Evolutionary conservation across 805 yeast species (phyloP).

Genomic region (Schwanniomyces pseudopolymorphus): DNA sequence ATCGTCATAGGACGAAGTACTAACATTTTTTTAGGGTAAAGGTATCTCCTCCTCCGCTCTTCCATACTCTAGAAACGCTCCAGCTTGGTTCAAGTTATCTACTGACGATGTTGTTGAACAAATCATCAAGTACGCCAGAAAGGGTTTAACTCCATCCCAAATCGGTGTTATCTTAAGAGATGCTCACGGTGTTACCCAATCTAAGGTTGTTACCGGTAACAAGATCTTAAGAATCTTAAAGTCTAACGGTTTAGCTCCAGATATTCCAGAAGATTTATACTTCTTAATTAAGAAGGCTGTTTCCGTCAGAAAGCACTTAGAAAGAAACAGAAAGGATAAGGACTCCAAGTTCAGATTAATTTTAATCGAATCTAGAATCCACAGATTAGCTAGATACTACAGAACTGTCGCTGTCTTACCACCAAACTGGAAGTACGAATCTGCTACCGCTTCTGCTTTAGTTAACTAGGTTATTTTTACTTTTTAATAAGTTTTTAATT

Average conservation of each 20-base stretch:
- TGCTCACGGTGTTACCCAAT: slow-evolving; percentile 99
- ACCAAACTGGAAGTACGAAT: slow-evolving; percentile 99
- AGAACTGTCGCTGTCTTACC: slow-evolving; percentile 99
- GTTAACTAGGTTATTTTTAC: slow-evolving; percentile 71
- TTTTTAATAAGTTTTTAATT: slow-evolving; percentile 3
- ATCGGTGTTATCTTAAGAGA: slow-evolving; percentile 99
- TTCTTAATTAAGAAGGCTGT: slow-evolving; percentile 99
- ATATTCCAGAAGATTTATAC: slow-evolving; percentile 99
- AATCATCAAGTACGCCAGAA: slow-evolving; percentile 98
- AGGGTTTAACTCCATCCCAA: slow-evolving; percentile 99
- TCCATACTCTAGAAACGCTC: slow-evolving; percentile 98
- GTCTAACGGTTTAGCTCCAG: slow-evolving; percentile 99
- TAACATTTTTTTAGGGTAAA: slow-evolving; percentile 76
- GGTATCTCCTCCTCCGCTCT: slow-evolving; percentile 99
- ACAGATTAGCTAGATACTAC: slow-evolving; percentile 99
- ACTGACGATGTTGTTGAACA: slow-evolving; percentile 96
- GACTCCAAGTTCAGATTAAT: slow-evolving; percentile 99
- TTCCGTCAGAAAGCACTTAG: slow-evolving; percentile 99
- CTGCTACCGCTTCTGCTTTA: slow-evolving; percentile 99
- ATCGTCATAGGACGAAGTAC: slow-evolving; percentile 21
- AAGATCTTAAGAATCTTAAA: slow-evolving; percentile 98
- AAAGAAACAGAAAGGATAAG: slow-evolving; percentile 99
- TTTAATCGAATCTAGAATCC: slow-evolving; percentile 99
- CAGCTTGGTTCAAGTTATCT: slow-evolving; percentile 98
- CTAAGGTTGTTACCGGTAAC: slow-evolving; percentile 98